Percentiles rank a stretch among this genome's conserved stretches.
phyloP scores from a whole-genome alignment of 352 stramenopile species.

The Globisporangium polare region DNA sequence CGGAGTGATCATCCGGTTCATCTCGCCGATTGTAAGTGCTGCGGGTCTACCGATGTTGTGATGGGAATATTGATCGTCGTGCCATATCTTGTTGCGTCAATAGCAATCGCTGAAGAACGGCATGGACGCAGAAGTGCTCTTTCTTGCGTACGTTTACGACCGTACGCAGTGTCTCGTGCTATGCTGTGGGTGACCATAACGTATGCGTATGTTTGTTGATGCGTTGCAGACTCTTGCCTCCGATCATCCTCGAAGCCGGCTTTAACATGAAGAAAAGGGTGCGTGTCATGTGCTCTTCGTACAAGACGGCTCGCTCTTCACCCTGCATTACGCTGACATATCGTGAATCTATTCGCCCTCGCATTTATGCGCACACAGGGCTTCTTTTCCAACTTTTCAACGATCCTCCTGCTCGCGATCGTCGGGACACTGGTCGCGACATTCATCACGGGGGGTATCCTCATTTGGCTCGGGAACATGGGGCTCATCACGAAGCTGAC shows the following conservation, averaged over 20 bases:
- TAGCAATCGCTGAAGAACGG: conserved; percentile 80
- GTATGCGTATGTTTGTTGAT: background rate
- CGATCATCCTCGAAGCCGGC: conserved; percentile 83
- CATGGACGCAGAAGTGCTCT: conserved; percentile 80
- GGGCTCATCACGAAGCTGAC: conserved; percentile 75
- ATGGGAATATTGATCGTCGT: background rate
- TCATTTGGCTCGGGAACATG: conserved; percentile 74
- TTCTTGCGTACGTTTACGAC: conserved; percentile 67
- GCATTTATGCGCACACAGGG: conserved; percentile 30
- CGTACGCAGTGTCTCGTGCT: background rate
- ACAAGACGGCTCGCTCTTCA: background rate
- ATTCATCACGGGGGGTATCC: conserved; percentile 72
- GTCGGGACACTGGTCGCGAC: conserved; percentile 76
- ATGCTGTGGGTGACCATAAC: background rate
- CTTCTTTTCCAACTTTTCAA: conserved; percentile 87
- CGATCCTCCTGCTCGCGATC: conserved; percentile 80
- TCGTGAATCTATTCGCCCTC: conserved; percentile 9
- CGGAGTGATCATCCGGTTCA: conserved; percentile 69
- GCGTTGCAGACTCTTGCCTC: conserved; percentile 44
- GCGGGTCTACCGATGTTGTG: background rate
- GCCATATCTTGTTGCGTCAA: background rate
- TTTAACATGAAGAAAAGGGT: conserved; percentile 89
- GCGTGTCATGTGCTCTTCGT: conserved; percentile 10
- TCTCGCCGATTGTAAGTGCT: conserved; percentile 58
- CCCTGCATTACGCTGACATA: background rate